These are phyloP conservation scores for Fusarium musae DNA, from an alignment of 2,329 filamentous ascomycete species.

Conservation along the genomic window DNA sequence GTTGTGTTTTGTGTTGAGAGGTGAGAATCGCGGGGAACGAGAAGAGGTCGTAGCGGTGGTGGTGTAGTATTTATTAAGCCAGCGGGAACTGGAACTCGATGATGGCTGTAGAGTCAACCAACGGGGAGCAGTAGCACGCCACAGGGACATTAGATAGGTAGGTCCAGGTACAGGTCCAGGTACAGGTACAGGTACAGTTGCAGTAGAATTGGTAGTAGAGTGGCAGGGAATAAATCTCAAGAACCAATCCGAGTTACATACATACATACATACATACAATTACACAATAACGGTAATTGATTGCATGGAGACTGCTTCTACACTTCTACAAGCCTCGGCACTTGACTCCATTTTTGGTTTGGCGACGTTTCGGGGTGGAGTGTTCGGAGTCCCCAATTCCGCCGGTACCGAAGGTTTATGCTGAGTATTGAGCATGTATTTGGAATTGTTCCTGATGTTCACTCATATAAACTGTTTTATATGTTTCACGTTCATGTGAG, in stretches of 20 bases:
- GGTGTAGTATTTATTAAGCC: conserved; percentile 34
- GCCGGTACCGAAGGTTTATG: conserved; percentile 30
- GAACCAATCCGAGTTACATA: not conserved
- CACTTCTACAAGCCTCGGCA: conserved; percentile 39
- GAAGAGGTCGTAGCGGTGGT: conserved; percentile 5
- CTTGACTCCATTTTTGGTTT: conserved; percentile 32
- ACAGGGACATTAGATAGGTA: conserved; percentile 10
- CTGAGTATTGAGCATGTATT: conserved; percentile 11
- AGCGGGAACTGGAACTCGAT: conserved; percentile 8
- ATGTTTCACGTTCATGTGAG: not conserved
- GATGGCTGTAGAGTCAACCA: conserved; percentile 10
- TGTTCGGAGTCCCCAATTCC: conserved; percentile 32
- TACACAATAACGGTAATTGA: conserved; percentile 6
- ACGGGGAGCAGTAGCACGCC: conserved; percentile 21
- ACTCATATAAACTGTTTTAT: not conserved
- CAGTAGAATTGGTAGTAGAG: not conserved
- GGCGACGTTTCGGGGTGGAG: conserved; percentile 38
- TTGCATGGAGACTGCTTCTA: conserved; percentile 3
- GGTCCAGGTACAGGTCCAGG: not conserved
- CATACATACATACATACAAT: not conserved
- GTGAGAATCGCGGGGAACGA: conserved; percentile 27
- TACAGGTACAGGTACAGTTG: not conserved
- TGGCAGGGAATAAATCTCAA: not conserved
- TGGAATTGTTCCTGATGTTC: conserved; percentile 10
- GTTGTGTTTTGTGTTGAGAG: conserved; percentile 22